Evolutionary conservation across 305 asterid species (phyloP).

Genomic region (Striga hermonthica): DNA sequence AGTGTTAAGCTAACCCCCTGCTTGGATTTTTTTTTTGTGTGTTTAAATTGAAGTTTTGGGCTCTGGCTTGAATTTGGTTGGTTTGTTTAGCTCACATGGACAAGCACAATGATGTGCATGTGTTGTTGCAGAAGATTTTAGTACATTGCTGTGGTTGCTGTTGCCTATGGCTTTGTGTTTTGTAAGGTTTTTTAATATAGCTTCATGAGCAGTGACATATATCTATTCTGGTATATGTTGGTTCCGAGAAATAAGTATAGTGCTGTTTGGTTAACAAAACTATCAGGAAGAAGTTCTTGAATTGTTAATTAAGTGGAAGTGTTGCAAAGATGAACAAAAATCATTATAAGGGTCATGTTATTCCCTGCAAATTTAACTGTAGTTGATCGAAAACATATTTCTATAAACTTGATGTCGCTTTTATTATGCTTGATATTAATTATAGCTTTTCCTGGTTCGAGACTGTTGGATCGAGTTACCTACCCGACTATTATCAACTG

Average conservation of each 20-base stretch:
- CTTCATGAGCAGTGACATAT: too few species aligned
- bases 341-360: not conserved
- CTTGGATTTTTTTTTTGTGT: conserved; percentile 7
- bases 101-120: not conserved
- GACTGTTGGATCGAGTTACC: not conserved
- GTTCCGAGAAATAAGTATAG: too few species aligned
- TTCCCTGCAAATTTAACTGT: conserved; percentile 9
- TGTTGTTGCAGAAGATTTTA: not conserved
- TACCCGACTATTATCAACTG: not conserved
- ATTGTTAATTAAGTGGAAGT: not conserved
- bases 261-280: too few species aligned
- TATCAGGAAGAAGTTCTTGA: too few species aligned
- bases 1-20: not conserved
- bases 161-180: conserved; percentile 4
- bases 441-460: conserved; percentile 7
- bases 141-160: not conserved
- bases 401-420: not conserved
- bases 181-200: not conserved
- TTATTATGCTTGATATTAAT: not conserved
- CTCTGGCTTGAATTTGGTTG: not conserved
- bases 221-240: too few species aligned
- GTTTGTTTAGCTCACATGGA: not conserved
- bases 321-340: conserved; percentile 10
- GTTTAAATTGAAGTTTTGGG: not conserved
- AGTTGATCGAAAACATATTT: not conserved